Evolutionary conservation across 208 protist species (phyloP).

Genomic region (Wallacemonas sp.): DNA sequence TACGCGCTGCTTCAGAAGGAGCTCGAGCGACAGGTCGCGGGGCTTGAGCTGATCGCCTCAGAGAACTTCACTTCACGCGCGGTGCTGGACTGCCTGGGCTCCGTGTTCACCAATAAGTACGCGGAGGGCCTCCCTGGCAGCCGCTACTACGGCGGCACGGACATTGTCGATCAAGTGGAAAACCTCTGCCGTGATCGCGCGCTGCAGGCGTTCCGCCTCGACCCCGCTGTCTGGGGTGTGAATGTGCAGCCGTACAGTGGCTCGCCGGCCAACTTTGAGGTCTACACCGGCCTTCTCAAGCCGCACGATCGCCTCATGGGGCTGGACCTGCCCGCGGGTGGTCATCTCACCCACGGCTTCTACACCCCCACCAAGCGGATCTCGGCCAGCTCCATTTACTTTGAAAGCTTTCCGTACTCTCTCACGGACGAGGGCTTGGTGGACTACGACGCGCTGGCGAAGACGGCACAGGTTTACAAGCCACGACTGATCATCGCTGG

Average conservation of each 20-base stretch:
- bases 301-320: slow-evolving; percentile 97
- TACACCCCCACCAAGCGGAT: slow-evolving; percentile 90
- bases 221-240: slow-evolving; percentile 92
- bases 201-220: slow-evolving; percentile 86
- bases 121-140: slow-evolving; percentile 94
- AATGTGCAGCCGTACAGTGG: slow-evolving; percentile 98
- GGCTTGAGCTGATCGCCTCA: slow-evolving; percentile 67
- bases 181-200: slow-evolving; percentile 74
- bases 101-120: slow-evolving; percentile 97
- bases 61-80: slow-evolving; percentile 96
- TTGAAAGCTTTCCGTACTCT: slow-evolving; percentile 93
- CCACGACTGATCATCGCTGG: slow-evolving; percentile 93
- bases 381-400: slow-evolving; percentile 93
- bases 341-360: slow-evolving; percentile 94
- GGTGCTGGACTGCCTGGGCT: slow-evolving; percentile 94
- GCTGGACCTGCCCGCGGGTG: slow-evolving; percentile 59
- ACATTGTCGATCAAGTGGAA: slow-evolving; percentile 95
- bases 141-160: slow-evolving; percentile 96
- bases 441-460: slow-evolving; percentile 91
- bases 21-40: slow-evolving; percentile 32
- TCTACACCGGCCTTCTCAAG: slow-evolving; percentile 88
- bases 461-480: slow-evolving; percentile 70
- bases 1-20: slow-evolving; percentile 41
- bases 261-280: slow-evolving; percentile 94
- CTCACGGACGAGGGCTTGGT: slow-evolving; percentile 82